These are phyloP conservation scores for Clitoria ternatea DNA, from an alignment of 306 rosid species.

Conservation along the genomic window DNA sequence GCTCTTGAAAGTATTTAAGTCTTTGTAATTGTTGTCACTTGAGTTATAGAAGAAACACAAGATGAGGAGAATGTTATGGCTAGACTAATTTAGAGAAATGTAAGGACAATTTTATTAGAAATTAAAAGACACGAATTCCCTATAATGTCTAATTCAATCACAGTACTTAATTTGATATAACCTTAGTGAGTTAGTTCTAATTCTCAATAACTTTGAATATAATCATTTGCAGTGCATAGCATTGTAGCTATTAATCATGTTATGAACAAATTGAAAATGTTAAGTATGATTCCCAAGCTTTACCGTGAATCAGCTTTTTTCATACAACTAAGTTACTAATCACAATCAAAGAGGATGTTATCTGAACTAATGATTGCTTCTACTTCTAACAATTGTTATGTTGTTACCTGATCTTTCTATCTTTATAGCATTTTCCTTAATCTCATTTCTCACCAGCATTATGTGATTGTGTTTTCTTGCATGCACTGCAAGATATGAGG, in stretches of 20 bases:
- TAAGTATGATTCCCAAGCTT: background rate
- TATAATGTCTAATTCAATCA: background rate
- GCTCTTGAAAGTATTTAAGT: background rate
- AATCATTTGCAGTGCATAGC: background rate
- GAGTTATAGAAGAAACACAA: background rate
- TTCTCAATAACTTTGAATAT: background rate
- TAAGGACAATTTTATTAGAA: too few relatives aligned
- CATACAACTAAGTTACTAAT: background rate
- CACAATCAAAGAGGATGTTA: background rate
- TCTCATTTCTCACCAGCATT: background rate
- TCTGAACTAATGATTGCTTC: slow-evolving; percentile 6
- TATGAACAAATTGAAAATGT: background rate
- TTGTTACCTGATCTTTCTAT: background rate
- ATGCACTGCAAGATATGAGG: slow-evolving; percentile 69
- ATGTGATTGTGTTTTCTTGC: slow-evolving; percentile 33
- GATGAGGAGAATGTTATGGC: background rate
- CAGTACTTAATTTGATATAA: background rate
- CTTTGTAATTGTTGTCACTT: background rate
- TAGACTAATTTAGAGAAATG: too few relatives aligned
- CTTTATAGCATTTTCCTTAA: background rate
- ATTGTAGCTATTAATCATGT: background rate
- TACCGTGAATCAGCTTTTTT: background rate
- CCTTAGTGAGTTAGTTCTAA: background rate
- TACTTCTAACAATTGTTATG: slow-evolving; percentile 21
- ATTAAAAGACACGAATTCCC: background rate